A percentile compares a stretch with the other conserved stretches of the same genome.
Conservation (phyloP, 1,139 yeast genomes). For the Groenewaldozyma sp. region DNA sequence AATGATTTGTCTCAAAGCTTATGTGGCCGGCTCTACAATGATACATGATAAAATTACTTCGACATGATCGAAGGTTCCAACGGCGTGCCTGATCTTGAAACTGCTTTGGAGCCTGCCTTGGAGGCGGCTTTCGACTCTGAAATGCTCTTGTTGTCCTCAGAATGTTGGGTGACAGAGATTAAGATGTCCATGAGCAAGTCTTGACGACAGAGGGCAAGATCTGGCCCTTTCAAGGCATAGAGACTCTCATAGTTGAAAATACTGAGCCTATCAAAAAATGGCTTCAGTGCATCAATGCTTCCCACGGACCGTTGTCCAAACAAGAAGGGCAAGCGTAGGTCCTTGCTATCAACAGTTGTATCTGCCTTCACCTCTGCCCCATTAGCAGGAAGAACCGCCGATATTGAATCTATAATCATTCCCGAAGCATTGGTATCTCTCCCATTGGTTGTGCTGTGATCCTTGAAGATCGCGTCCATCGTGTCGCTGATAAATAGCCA, state of each 20-base stretch:
- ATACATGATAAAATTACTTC: neutral
- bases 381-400: neutral
- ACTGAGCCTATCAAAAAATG: constrained; percentile 64
- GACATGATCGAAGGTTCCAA: neutral
- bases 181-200: constrained; percentile 54
- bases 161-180: constrained; percentile 5
- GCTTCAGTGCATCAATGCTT: constrained; percentile 43
- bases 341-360: neutral
- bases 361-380: neutral
- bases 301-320: constrained; percentile 1
- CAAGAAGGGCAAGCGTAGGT: neutral
- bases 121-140: neutral
- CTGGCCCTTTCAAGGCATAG: constrained; percentile 47
- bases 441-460: constrained; percentile 1
- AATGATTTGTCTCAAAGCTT: neutral
- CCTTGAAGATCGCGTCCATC: constrained; percentile 49
- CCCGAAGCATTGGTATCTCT: constrained; percentile 31
- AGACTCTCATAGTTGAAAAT: constrained; percentile 64
- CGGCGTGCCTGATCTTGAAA: neutral
- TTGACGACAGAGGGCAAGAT: constrained; percentile 39
- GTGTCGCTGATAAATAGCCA: constrained; percentile 80
- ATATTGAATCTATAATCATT: constrained; percentile 13
- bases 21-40: neutral
- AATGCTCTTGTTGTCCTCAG: too few species aligned
- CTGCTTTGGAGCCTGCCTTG: neutral